Percentiles rank a stretch among this genome's conserved stretches.
Evolutionary conservation across 495 filamentous ascomycete species (phyloP).

Genomic region (Penicillium argentinense): DNA sequence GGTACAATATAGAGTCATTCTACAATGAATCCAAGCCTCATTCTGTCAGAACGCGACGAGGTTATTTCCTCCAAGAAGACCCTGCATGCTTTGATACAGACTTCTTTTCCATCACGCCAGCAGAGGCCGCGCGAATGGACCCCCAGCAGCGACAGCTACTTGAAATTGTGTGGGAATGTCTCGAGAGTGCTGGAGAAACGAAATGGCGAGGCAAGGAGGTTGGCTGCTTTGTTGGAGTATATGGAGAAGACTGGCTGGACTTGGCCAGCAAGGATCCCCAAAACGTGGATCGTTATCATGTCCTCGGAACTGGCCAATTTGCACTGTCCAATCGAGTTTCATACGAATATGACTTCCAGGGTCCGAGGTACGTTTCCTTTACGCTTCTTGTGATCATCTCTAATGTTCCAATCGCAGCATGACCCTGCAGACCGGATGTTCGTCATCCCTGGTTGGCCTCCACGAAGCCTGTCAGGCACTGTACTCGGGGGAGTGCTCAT

Average conservation of each 20-base stretch:
- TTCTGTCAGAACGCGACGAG: not conserved
- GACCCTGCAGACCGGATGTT: conserved; percentile 35
- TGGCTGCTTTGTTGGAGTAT: conserved; percentile 50
- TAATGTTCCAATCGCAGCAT: no score
- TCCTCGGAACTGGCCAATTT: conserved; percentile 26
- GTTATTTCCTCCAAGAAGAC: conserved; percentile 49
- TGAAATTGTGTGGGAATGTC: conserved; percentile 43
- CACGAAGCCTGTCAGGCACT: conserved; percentile 30
- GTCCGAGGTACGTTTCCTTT: conserved; percentile 19
- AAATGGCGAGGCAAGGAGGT: conserved; percentile 42
- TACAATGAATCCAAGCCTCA: conserved; percentile 11
- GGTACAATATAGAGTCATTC: conserved; percentile 40
- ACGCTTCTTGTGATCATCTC: no score
- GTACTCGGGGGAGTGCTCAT: conserved; percentile 27
- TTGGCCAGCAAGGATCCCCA: conserved; percentile 20
- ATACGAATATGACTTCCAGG: conserved; percentile 31
- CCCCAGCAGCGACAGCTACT: conserved; percentile 58
- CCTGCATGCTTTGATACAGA: conserved; percentile 26
- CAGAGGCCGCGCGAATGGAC: conserved; percentile 52
- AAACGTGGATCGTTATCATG: conserved; percentile 8
- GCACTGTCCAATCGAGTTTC: conserved; percentile 31
- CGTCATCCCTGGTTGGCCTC: conserved; percentile 23
- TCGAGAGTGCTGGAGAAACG: conserved; percentile 45
- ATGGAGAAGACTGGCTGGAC: conserved; percentile 35
- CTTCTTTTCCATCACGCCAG: conserved; percentile 37